phyloP scores from a whole-genome alignment of 495 filamentous ascomycete species.

The Evernia prunastri region DNA sequence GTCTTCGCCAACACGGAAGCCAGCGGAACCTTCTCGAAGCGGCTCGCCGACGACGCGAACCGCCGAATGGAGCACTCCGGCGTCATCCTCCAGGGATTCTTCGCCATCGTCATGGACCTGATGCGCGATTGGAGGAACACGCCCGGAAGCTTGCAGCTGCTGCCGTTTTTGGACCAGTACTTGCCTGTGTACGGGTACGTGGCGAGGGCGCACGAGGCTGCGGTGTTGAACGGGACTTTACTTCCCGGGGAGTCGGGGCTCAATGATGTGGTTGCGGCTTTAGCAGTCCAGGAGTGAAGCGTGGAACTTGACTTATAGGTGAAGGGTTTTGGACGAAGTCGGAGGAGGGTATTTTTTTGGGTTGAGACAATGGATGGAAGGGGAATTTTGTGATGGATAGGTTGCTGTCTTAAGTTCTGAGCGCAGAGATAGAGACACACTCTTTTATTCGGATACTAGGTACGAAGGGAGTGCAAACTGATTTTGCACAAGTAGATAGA shows the following conservation, averaged over 20 bases:
- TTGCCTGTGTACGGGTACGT: conserved; percentile 42
- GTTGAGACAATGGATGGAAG: too few species aligned
- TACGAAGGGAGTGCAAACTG: too few species aligned
- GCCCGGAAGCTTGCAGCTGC: conserved; percentile 55
- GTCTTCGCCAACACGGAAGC: conserved; percentile 74
- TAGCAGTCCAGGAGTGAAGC: neutral
- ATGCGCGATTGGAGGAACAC: conserved; percentile 73
- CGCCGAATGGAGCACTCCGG: conserved; percentile 59
- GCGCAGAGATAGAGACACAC: too few species aligned
- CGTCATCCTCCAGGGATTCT: conserved; percentile 58
- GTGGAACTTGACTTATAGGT: too few species aligned
- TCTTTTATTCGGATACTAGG: too few species aligned
- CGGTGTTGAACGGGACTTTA: conserved; percentile 44
- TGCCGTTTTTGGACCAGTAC: conserved; percentile 61
- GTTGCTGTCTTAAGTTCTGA: too few species aligned
- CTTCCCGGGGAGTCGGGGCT: conserved; percentile 28
- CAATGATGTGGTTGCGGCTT: neutral
- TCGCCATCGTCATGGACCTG: conserved; percentile 62
- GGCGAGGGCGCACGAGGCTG: conserved; percentile 43
- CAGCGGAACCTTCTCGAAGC: conserved; percentile 52
- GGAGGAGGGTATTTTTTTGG: neutral
- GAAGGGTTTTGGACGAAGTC: too few species aligned
- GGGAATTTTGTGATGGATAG: too few species aligned
- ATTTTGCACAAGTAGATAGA: too few species aligned
- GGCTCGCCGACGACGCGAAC: conserved; percentile 57